A percentile compares a stretch with the other conserved stretches of the same genome.
Conservation (phyloP, 768 basidiomycete species). For the Cystoderma amianthinum region DNA sequence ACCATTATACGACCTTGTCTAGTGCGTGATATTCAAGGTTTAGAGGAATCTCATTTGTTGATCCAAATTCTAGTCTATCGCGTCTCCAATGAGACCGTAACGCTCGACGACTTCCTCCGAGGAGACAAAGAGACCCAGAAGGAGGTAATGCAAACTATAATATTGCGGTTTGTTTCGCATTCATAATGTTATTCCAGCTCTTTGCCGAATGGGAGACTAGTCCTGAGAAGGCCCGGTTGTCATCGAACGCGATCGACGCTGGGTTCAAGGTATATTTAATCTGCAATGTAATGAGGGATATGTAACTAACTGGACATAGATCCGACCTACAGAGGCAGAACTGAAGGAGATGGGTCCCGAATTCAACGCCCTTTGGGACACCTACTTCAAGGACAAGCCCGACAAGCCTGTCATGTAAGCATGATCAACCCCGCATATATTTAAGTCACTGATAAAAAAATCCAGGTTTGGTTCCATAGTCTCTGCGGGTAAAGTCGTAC, state of each 20-base stretch:
- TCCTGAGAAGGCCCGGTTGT: slow-evolving; percentile 60
- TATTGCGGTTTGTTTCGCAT: not conserved
- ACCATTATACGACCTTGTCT: slow-evolving; percentile 67
- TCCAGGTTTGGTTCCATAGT: slow-evolving; percentile 59
- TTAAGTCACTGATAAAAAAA: not conserved
- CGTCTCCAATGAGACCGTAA: slow-evolving; percentile 57
- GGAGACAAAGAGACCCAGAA: slow-evolving; percentile 52
- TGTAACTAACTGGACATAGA: no score
- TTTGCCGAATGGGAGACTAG: slow-evolving; percentile 61
- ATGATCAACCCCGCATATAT: not conserved
- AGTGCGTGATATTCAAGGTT: slow-evolving; percentile 23
- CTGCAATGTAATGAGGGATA: no score
- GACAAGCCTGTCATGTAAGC: slow-evolving; percentile 70
- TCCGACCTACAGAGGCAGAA: slow-evolving; percentile 63
- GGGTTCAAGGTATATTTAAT: slow-evolving; percentile 55
- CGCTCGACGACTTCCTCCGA: slow-evolving; percentile 65
- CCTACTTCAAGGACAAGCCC: slow-evolving; percentile 74
- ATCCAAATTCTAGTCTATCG: slow-evolving; percentile 49
- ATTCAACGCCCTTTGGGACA: slow-evolving; percentile 62
- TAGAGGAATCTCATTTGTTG: not conserved
- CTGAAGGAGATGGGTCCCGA: slow-evolving; percentile 76
- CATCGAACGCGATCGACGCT: slow-evolving; percentile 69
- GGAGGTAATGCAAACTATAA: slow-evolving; percentile 33
- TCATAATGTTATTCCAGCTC: slow-evolving; percentile 20
- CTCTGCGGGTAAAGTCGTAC: slow-evolving; percentile 35